Base-by-base conservation (phyloP, 2,329 filamentous ascomycete species). In the Beauveria asiatica region DNA sequence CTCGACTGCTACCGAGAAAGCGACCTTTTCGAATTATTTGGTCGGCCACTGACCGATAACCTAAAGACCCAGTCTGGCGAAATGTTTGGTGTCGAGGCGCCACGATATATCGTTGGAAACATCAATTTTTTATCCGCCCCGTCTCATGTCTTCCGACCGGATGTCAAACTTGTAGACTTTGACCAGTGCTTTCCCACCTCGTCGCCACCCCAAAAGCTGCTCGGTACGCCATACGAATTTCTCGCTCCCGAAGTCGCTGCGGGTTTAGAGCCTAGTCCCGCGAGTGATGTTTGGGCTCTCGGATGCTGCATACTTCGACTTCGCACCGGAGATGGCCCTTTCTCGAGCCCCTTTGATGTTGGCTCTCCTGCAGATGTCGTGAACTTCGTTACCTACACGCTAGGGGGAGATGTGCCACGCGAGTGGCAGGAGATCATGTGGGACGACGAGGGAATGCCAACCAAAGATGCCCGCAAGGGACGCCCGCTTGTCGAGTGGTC, bases 91-190 rank as follows among this genome's bases (percentile, higher is more conserved):
- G 59, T 62, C 9, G 62, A 65, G 23, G 64, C 62, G 16, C 67
- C 67, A 57, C 57, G 59, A 37, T 69, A 69, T 55, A 66, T 68
- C 9, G 64, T 67, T 23, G 62, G 57, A 41, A 41, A 56, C 4
- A 27, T 67, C 2, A 58, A 67, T 53, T 67, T 66, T 62, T 58
- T 63, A n/a, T 66, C 58, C 30, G 58, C 57, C 11, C 11, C 37
- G 9, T 37, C 41, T 1, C 64, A 61, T 27, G 27, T 69, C 8
- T 59, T 68, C 37, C 61, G 54, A 16, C 46, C 57, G 2, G 60
- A 68, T 8, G 52, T 66, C 37, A 60, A 44, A 56, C 52, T 66
- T 51, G 61, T 68, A 13, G 65, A 66, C 57, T 65, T 67, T 53
- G 63, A 66, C 53, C 61, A 66, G 45, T 60, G 55, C 2, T 69